phyloP scores from a whole-genome alignment of 257 asterid genomes.

The Solanum chmielewskii region DNA sequence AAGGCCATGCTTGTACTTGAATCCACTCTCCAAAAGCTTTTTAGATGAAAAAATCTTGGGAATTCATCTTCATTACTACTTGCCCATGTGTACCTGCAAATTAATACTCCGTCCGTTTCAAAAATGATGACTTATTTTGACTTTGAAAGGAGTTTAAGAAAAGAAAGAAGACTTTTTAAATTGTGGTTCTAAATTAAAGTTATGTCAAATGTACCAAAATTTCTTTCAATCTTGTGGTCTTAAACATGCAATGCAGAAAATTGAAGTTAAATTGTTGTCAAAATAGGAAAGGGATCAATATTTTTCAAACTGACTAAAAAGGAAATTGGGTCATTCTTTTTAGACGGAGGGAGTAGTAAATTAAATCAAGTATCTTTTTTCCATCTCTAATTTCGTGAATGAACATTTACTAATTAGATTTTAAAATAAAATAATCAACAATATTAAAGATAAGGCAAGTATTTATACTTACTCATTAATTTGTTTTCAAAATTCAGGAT shows the following conservation, averaged over 20 bases:
- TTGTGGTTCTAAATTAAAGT: too few relatives aligned
- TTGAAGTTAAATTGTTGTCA: too few relatives aligned
- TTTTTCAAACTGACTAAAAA: too few relatives aligned
- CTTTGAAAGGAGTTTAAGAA: too few relatives aligned
- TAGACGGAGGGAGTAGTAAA: not conserved
- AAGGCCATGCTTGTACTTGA: constrained; percentile 32
- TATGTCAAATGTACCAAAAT: too few relatives aligned
- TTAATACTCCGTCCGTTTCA: not conserved
- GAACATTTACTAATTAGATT: not conserved
- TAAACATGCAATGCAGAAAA: too few relatives aligned
- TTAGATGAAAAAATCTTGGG: constrained; percentile 17
- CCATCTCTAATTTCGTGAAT: not conserved
- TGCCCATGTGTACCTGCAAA: constrained; percentile 12
- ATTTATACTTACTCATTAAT: constrained; percentile 10
- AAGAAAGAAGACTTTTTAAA: too few relatives aligned
- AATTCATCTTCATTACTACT: constrained; percentile 11
- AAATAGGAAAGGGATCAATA: too few relatives aligned
- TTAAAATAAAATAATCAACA: not conserved
- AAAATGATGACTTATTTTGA: too few relatives aligned
- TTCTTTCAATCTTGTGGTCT: too few relatives aligned
- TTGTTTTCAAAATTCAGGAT: constrained; percentile 9
- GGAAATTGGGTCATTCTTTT: too few relatives aligned
- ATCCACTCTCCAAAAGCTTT: constrained; percentile 39
- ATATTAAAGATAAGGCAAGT: not conserved
- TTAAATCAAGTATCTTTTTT: not conserved